Evolutionary conservation across 2,329 filamentous ascomycete species (phyloP).

Genomic region (Trichoderma harzianum): DNA sequence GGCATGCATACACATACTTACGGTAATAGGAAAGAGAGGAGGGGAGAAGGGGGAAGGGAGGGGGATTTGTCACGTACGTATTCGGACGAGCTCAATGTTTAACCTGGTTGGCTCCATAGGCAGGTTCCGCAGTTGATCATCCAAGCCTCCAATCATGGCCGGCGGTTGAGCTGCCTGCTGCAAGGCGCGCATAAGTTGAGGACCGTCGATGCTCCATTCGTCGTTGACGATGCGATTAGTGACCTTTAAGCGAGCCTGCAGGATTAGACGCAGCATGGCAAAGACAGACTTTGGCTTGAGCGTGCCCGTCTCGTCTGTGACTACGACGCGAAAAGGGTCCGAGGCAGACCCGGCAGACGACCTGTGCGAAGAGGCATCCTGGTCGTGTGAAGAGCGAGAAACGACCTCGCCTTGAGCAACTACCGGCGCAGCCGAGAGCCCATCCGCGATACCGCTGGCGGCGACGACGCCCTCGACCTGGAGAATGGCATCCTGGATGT

Average conservation of each 20-base stretch:
- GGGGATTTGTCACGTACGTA: constrained; percentile 36
- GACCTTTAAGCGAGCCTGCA: constrained; percentile 30
- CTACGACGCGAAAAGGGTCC: constrained; percentile 24
- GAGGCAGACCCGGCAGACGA: not conserved
- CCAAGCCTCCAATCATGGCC: constrained; percentile 26
- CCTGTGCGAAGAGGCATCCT: not conserved
- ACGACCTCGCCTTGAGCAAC: not conserved
- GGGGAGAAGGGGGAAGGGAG: not conserved
- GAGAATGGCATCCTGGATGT: constrained; percentile 34
- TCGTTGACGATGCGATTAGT: constrained; percentile 31
- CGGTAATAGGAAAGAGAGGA: not conserved
- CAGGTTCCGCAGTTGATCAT: constrained; percentile 39
- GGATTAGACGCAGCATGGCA: constrained; percentile 29
- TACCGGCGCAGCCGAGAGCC: not conserved
- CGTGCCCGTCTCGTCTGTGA: constrained; percentile 27
- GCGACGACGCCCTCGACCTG: constrained; percentile 27
- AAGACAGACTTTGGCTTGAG: constrained; percentile 28
- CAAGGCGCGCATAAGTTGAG: constrained; percentile 25
- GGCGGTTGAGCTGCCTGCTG: constrained; percentile 23
- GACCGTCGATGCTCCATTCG: constrained; percentile 31
- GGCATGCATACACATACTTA: not conserved
- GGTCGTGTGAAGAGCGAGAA: constrained; percentile 13
- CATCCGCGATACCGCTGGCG: not conserved
- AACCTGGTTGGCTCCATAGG: constrained; percentile 41
- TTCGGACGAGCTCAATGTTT: constrained; percentile 47